phyloP scores from a whole-genome alignment of 805 yeast genomes.

The Yarrowia yakushimensis region DNA sequence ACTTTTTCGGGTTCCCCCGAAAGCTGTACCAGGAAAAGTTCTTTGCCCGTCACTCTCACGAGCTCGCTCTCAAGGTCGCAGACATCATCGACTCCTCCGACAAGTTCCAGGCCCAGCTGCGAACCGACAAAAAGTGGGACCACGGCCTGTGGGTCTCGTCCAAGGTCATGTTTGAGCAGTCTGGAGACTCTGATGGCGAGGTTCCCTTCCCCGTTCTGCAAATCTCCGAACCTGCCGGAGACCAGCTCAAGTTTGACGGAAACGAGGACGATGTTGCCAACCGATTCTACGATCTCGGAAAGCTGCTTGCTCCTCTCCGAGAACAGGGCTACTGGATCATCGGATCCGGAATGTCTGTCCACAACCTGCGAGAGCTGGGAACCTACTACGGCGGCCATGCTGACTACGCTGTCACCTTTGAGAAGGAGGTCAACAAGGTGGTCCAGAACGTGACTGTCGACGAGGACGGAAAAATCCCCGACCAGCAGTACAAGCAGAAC shows the following conservation, averaged over 20 bases:
- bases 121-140: conserved; percentile 61
- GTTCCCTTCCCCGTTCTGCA: conserved; percentile 43
- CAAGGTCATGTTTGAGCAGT: conserved; percentile 59
- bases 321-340: conserved; percentile 52
- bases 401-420: conserved; percentile 50
- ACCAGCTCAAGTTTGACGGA: conserved; percentile 16
- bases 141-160: conserved; percentile 84
- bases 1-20: conserved; percentile 69
- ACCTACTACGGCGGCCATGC: conserved; percentile 31
- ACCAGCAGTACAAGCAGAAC: conserved; percentile 38
- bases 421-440: conserved; percentile 46
- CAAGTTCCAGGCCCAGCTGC: conserved; percentile 41
- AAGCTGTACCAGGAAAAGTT: conserved; percentile 62
- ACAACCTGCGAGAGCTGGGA: conserved; percentile 60
- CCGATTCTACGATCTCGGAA: conserved; percentile 49
- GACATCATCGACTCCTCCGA: conserved; percentile 44
- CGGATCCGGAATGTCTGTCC: conserved; percentile 77
- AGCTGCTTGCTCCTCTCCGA: conserved; percentile 50
- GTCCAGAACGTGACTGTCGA: conserved; percentile 30
- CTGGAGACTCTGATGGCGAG: conserved; percentile 35
- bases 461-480: conserved; percentile 36
- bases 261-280: conserved; percentile 43
- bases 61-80: conserved; percentile 47
- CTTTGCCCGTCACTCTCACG: conserved; percentile 47
- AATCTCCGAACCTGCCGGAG: conserved; percentile 38